phyloP scores from a whole-genome alignment of 1,139 yeast genomes.

The Candida freyschussii region DNA sequence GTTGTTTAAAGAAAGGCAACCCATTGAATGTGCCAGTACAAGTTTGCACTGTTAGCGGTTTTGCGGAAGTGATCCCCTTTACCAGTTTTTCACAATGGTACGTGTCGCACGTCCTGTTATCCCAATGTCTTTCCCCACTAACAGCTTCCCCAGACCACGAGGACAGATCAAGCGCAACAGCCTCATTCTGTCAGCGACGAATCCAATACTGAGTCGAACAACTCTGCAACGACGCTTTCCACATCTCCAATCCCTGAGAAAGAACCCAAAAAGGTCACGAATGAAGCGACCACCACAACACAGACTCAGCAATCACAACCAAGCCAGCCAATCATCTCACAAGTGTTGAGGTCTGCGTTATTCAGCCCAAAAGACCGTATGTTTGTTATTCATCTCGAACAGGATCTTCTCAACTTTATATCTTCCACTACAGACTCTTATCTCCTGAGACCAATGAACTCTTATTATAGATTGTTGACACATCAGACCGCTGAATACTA shows the following conservation, averaged over 20 bases:
- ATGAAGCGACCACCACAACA: too few species aligned
- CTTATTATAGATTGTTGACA: conserved; percentile 59
- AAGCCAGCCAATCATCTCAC: conserved; percentile 17
- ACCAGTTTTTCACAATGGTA: too few species aligned
- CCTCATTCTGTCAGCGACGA: too few species aligned
- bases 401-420: conserved; percentile 35
- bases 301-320: conserved; percentile 2
- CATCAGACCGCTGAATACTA: conserved; percentile 71
- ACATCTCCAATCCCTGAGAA: neutral
- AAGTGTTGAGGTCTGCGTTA: conserved; percentile 37
- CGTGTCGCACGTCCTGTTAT: too few species aligned
- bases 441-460: conserved; percentile 52
- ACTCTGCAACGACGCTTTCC: neutral
- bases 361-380: conserved; percentile 43
- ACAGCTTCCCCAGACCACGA: too few species aligned
- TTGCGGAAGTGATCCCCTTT: too few species aligned
- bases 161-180: too few species aligned
- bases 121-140: too few species aligned
- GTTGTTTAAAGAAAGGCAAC: too few species aligned
- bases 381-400: conserved; percentile 51
- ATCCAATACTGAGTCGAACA: too few species aligned
- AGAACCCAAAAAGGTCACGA: neutral
- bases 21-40: too few species aligned
- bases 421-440: conserved; percentile 36
- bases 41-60: too few species aligned